A percentile compares a stretch with the other conserved stretches of the same genome.
phyloP scores from a whole-genome alignment of 169 alveolate species.

The Plasmodium vinckei region DNA sequence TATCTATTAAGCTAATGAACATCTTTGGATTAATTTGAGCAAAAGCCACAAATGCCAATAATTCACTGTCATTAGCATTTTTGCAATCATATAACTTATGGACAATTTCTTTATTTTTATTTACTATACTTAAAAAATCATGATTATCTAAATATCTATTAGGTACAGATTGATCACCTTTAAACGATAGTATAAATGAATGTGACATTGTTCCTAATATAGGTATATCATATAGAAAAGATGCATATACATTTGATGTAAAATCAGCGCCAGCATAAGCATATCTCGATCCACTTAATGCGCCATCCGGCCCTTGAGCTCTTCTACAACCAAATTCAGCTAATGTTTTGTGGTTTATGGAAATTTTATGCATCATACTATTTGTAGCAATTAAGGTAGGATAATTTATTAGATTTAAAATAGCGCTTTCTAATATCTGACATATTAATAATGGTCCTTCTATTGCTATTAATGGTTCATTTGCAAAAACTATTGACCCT shows the following conservation, averaged over 20 bases:
- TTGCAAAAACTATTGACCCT: constrained; percentile 90
- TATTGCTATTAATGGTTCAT: constrained; percentile 89
- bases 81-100: constrained; percentile 40
- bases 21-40: constrained; percentile 63
- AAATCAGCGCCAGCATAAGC: constrained; percentile 81
- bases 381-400: constrained; percentile 91
- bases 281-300: constrained; percentile 90
- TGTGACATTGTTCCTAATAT: constrained; percentile 71
- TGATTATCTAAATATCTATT: constrained; percentile 30
- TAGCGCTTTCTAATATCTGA: constrained; percentile 91
- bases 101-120: constrained; percentile 58
- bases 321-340: constrained; percentile 92
- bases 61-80: constrained; percentile 45
- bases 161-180: constrained; percentile 24
- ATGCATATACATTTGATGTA: constrained; percentile 65
- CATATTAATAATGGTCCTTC: constrained; percentile 91
- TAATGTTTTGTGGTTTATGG: constrained; percentile 80
- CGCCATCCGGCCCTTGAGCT: constrained; percentile 96
- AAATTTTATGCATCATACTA: constrained; percentile 76
- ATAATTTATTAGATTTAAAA: constrained; percentile 88
- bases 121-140: constrained; percentile 44
- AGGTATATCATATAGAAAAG: constrained; percentile 66
- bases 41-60: constrained; percentile 52
- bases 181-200: constrained; percentile 34
- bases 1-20: constrained; percentile 51